These are phyloP conservation scores for Funneliformis geosporum DNA, from an alignment of 192 early-diverging fungal genomes.

Conservation along the genomic window DNA sequence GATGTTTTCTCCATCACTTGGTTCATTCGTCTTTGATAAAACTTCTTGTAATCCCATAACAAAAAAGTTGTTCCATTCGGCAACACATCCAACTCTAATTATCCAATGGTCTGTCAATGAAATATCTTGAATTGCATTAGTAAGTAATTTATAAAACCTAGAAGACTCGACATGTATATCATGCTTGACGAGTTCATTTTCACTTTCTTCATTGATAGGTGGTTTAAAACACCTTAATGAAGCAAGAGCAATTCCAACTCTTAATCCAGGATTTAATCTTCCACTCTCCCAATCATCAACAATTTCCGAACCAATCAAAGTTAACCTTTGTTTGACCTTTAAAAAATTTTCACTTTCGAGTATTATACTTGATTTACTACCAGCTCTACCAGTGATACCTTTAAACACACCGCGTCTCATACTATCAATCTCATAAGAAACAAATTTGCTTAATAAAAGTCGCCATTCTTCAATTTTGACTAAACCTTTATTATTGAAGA, in stretches of 20 bases:
- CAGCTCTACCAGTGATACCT: slow-evolving; percentile 30
- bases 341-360: background rate
- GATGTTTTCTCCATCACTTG: slow-evolving; percentile 20
- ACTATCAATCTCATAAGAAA: slow-evolving; percentile 51
- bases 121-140: slow-evolving; percentile 51
- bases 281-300: slow-evolving; percentile 50
- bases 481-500: slow-evolving; percentile 24
- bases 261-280: slow-evolving; percentile 51
- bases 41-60: slow-evolving; percentile 34
- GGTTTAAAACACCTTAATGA: slow-evolving; percentile 24
- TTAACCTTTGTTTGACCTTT: slow-evolving; percentile 34
- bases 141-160: slow-evolving; percentile 50
- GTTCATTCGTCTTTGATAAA: slow-evolving; percentile 26
- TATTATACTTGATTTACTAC: background rate
- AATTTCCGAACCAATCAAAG: slow-evolving; percentile 38
- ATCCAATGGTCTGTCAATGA: slow-evolving; percentile 55
- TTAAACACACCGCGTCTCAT: slow-evolving; percentile 58
- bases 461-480: slow-evolving; percentile 37
- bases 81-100: slow-evolving; percentile 42
- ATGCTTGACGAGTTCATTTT: slow-evolving; percentile 22
- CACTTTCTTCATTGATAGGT: background rate
- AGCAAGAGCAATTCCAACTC: slow-evolving; percentile 51
- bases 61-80: slow-evolving; percentile 52
- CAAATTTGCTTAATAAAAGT: slow-evolving; percentile 45
- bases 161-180: slow-evolving; percentile 25